Percentiles rank a stretch among this genome's conserved stretches.
Conservation (phyloP, 2,329 filamentous ascomycete genomes). For the Davidsoniella virescens region DNA sequence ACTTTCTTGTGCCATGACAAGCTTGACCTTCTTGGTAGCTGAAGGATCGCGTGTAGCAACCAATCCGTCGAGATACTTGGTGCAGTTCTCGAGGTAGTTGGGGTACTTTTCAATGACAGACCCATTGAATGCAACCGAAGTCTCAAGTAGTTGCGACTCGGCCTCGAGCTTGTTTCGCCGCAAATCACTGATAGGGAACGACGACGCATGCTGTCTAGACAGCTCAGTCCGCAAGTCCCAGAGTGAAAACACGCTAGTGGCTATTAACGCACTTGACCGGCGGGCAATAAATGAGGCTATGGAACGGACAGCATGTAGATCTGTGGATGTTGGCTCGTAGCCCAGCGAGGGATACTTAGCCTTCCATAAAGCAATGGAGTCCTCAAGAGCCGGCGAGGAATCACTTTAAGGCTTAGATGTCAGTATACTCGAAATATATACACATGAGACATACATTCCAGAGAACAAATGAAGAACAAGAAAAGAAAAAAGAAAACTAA, state of each 20-base stretch:
- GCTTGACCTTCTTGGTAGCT: constrained; percentile 29
- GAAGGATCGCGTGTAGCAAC: constrained; percentile 26
- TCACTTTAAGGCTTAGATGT: constrained; percentile 3
- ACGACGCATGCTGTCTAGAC: constrained; percentile 24
- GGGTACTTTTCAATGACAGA: constrained; percentile 69
- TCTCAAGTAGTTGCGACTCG: constrained; percentile 31
- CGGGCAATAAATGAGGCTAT: constrained; percentile 39
- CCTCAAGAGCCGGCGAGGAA: not conserved
- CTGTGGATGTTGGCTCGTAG: constrained; percentile 24
- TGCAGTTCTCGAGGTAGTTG: constrained; percentile 43
- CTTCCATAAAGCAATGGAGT: constrained; percentile 2
- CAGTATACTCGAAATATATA: not conserved
- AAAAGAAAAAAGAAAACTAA: constrained; percentile 21
- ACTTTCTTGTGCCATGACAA: constrained; percentile 57
- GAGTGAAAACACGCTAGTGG: constrained; percentile 40
- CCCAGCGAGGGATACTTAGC: constrained; percentile 19
- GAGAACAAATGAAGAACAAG: not conserved
- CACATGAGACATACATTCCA: too few species aligned
- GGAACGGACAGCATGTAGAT: constrained; percentile 35
- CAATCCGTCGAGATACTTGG: constrained; percentile 46
- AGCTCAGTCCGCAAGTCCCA: constrained; percentile 38
- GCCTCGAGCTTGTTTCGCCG: constrained; percentile 31
- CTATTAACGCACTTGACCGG: constrained; percentile 43
- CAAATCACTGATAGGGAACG: constrained; percentile 15
- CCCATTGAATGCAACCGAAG: constrained; percentile 61